Base-by-base conservation (phyloP, 1,284 basidiomycete species). In the Ustilago sp. region DNA sequence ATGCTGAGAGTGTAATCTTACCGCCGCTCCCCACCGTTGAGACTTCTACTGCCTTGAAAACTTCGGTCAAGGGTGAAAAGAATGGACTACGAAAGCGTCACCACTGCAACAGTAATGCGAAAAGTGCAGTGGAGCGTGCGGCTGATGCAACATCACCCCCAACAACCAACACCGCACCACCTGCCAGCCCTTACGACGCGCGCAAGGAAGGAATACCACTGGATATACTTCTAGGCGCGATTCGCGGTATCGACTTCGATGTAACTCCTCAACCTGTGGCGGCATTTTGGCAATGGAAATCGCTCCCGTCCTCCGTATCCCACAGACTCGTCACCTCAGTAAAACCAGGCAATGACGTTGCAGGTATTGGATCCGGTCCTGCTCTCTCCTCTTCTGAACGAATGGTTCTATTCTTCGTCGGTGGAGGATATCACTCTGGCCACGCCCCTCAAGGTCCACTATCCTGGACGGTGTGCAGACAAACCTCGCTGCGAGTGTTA, bases 261-360 rank as follows among this genome's bases (percentile, higher is more conserved):
- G 59, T 74, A 3, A 13, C 39, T 0, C 71, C 71, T 0, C 17
- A 32, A 8, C 34, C 53, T 15, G 41, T 69, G 9, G 39, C 63
- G 1, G 71, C 71, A 15, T 74, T 74, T 34, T 74, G 66, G 66
- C 55, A 61, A 45, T 74, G 71, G 71, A 74, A 74, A 41, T 58
- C 62, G 4, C 51, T 66, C 38, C 54, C 71, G 4, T 61, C 71
- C 0, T 57, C 61, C 15, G 62, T 74, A 0, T 50, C 58, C 1
- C 51, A 38, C 32, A 62, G 62, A 8, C 52, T 57, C 9, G 63
- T 66, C 15, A 65, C 58, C 34, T 63, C 71, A 0, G 71, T 74
- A n/a, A 74, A 74, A 36, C 66, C 71, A 0, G 71, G 66, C 13
- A 54, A 64, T 47, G 66, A 74, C 19, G 3, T 64, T 3, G 43